Evolutionary conservation across 1,284 basidiomycete genomes (phyloP).

Genomic region (Pisolithus thermaeus): DNA sequence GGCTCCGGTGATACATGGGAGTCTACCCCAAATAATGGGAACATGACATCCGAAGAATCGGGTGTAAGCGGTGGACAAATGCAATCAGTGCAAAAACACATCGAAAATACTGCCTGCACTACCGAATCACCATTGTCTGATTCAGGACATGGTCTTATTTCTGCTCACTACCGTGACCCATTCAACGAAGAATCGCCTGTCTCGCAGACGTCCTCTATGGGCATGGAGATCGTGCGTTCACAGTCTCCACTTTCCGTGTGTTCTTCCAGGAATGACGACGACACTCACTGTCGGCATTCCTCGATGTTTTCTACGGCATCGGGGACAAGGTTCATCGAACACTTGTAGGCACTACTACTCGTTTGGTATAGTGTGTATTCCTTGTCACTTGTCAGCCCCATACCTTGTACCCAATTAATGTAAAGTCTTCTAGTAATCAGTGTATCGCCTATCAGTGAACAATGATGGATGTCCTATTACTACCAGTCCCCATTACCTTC

Average conservation of each 20-base stretch:
- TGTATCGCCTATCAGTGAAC: too few relatives aligned
- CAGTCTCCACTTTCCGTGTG: slow-evolving; percentile 21
- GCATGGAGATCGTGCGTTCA: slow-evolving; percentile 10
- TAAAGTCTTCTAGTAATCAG: too few relatives aligned
- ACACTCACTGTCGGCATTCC: slow-evolving; percentile 23
- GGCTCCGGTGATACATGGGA: slow-evolving; percentile 36
- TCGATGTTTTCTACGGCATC: slow-evolving; percentile 30
- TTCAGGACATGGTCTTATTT: slow-evolving; percentile 6
- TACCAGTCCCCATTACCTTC: too few relatives aligned
- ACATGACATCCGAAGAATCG: slow-evolving; percentile 11
- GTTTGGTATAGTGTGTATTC: background rate
- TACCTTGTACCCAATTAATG: background rate
- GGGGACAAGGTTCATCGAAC: slow-evolving; percentile 28
- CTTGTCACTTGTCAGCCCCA: background rate
- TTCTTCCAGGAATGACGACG: slow-evolving; percentile 17
- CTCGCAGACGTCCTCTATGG: slow-evolving; percentile 3
- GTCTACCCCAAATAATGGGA: slow-evolving; percentile 19
- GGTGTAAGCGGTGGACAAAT: slow-evolving; percentile 4
- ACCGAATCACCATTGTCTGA: slow-evolving; percentile 27
- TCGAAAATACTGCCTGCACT: slow-evolving; percentile 14
- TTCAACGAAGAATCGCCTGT: slow-evolving; percentile 13
- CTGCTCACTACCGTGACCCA: slow-evolving; percentile 13
- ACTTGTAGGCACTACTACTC: slow-evolving; percentile 11
- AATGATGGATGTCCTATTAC: too few relatives aligned
- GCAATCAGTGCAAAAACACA: slow-evolving; percentile 10